Conservation (phyloP, 202 grass and related monocot species). For the Setaria italica region DNA sequence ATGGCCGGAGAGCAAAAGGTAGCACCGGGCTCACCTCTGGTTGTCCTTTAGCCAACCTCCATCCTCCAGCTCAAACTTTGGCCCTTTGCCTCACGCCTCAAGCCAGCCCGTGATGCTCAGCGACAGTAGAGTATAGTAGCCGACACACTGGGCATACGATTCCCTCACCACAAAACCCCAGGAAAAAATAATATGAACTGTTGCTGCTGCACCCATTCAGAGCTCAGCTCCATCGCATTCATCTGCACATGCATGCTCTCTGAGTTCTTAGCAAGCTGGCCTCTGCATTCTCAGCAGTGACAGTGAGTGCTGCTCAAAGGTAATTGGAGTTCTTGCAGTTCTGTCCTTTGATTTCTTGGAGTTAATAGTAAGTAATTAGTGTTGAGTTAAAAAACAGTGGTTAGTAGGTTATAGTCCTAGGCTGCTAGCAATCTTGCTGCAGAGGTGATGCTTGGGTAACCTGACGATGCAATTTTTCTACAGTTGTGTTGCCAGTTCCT, state of each 20-base stretch:
- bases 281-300: conserved; percentile 25
- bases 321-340: conserved; percentile 8
- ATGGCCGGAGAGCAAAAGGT: conserved; percentile 33
- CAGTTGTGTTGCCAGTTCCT: conserved; percentile 48
- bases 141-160: conserved; percentile 61
- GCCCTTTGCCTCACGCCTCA: conserved; percentile 47
- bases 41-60: conserved; percentile 68
- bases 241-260: conserved; percentile 33
- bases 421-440: conserved; percentile 22
- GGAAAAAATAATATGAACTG: background rate
- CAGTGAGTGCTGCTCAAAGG: conserved; percentile 40
- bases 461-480: conserved; percentile 7
- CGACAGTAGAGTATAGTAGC: conserved; percentile 37
- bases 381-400: background rate
- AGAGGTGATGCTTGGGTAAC: conserved; percentile 31
- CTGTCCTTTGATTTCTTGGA: conserved; percentile 35
- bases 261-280: background rate
- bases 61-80: conserved; percentile 69
- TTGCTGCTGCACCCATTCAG: conserved; percentile 28
- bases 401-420: background rate
- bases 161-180: conserved; percentile 41
- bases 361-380: background rate
- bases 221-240: conserved; percentile 12
- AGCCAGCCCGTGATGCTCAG: conserved; percentile 67
- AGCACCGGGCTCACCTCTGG: conserved; percentile 40